Evolutionary conservation across 164 flowering plant genomes (phyloP).

Genomic region (Umbellularia californica): DNA sequence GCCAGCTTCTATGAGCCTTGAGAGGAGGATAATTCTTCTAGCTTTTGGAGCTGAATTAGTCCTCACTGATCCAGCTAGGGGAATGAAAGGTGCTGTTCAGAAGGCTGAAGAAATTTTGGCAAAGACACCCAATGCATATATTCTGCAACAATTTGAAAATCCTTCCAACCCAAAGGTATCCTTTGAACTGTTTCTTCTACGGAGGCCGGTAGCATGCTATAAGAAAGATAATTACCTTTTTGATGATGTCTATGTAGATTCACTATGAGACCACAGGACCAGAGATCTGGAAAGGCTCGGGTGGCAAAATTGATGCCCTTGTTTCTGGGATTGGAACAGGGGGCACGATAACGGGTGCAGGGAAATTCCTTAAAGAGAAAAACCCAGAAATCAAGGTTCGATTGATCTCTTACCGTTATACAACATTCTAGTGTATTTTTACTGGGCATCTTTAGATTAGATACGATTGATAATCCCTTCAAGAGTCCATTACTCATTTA

Average conservation of each 20-base stretch:
- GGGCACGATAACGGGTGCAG: conserved; percentile 53
- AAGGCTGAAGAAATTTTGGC: conserved; percentile 48
- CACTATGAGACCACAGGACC: conserved; percentile 68
- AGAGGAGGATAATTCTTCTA: conserved; percentile 44
- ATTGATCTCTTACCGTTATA: background rate
- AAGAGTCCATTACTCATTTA: background rate
- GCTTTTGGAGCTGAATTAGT: conserved; percentile 61
- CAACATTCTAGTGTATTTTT: background rate
- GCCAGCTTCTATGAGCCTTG: conserved; percentile 51
- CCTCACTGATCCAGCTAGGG: conserved; percentile 47
- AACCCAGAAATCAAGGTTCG: conserved; percentile 48
- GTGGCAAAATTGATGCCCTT: conserved; percentile 46
- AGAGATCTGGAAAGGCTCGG: conserved; percentile 52
- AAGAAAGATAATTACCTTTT: background rate
- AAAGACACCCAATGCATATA: conserved; percentile 42
- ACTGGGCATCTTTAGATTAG: background rate
- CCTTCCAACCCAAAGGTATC: conserved; percentile 55
- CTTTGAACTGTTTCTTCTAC: background rate
- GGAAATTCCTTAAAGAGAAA: conserved; percentile 45
- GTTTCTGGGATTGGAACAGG: conserved; percentile 58
- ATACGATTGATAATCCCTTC: background rate
- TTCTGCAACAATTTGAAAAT: conserved; percentile 56
- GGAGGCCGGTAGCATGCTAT: background rate
- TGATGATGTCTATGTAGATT: conserved; percentile 24
- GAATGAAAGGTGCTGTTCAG: conserved; percentile 45